Base-by-base conservation (phyloP, 164 flowering plant genomes). In the Vitis rupestris region DNA sequence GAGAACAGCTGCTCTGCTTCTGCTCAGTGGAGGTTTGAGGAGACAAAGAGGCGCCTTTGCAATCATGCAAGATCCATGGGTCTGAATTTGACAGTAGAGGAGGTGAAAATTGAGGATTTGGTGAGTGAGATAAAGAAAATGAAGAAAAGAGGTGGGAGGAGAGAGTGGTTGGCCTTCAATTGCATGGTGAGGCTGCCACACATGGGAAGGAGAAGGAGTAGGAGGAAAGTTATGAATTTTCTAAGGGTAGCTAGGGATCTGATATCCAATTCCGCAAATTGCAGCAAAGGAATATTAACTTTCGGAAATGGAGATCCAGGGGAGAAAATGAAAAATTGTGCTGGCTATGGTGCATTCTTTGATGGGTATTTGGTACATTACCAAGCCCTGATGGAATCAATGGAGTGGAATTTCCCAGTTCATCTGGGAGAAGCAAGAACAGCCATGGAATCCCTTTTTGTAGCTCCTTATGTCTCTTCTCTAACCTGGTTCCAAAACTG, bases 91-190 rank as follows among this genome's bases (percentile, higher is more conserved):
- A 59, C 53, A 50, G 70, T 88, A 27, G 81, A 87, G 49, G 90
- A 84, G 64, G 80, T 81, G 74, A 71, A 66, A 7, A 68, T 88
- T 47, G 82, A 80, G 56, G 81, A 77, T 30, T 16, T 86, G 58
- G 74, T 72, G 14, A 76, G 15, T 30, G 84, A 83, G 72, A 59
- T 82, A 10, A 76, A 59, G 63, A 80, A 62, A 61, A 55, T 14
- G 48, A 77, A 64, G 57, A 70, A 54, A 56, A 72, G 67, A 19
- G 70, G 76, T n/a, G 65, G 71, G 7, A 19, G 63, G 23, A 75
- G 54, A 19, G 81, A 81, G 27, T 84, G 76, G 73, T 44, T 85
- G 64, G 86, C 71, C 14, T 80, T 78, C 27, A 81, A 81, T 61
- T 78, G 79, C 61, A 73, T 78, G 73, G 65, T 67, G 50, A 75